Conservation (phyloP, 2,329 filamentous ascomycete species). For the Colletotrichum simmondsii region DNA sequence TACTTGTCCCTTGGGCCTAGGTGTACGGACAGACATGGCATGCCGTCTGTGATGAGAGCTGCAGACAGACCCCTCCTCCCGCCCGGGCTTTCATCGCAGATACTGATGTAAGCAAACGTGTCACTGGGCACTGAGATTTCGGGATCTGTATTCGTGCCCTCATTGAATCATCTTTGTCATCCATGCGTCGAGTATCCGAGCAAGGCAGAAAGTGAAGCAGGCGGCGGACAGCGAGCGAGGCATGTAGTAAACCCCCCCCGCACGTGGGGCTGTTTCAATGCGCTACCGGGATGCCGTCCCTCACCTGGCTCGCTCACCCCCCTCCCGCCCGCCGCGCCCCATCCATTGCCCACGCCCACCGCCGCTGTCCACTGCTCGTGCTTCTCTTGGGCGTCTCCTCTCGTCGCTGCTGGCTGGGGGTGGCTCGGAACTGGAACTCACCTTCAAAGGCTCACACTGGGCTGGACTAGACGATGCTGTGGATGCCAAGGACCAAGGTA, state of each 20-base stretch:
- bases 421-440: not conserved
- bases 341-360: not conserved
- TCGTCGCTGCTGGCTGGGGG: not conserved
- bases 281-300: conserved; percentile 27
- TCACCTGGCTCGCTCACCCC: not conserved
- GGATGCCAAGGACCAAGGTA: not conserved
- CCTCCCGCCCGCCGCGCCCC: conserved; percentile 5
- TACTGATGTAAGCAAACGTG: not conserved
- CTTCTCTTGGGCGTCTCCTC: not conserved
- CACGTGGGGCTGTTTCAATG: conserved; percentile 35
- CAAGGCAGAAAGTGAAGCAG: not conserved
- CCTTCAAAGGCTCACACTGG: not conserved
- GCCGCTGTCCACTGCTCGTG: not conserved
- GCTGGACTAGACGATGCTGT: not conserved
- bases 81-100: not conserved
- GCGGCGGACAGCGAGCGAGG: not conserved
- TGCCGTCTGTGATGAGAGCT: not conserved
- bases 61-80: not conserved
- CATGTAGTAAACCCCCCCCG: conserved; percentile 24
- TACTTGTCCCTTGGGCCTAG: not conserved
- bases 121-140: not conserved
- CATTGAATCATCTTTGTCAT: not conserved
- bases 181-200: no score
- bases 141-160: no score
- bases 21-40: not conserved